Percentiles rank a stretch among this genome's conserved stretches.
Conservation (phyloP, 75 land plant genomes). For the Gnetum montanum region DNA sequence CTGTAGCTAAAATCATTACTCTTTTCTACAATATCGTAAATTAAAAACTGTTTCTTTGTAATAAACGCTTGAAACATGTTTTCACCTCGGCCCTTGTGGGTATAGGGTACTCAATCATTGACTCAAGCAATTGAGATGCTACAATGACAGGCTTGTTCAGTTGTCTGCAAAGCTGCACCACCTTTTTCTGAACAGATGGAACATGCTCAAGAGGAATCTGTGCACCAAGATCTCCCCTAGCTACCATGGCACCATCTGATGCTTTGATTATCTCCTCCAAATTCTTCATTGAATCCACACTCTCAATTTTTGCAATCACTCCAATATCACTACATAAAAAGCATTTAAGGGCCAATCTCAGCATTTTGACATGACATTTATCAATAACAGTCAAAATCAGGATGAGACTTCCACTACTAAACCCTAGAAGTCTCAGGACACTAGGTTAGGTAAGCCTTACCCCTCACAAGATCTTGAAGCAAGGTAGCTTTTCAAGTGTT, state of each 20-base stretch:
- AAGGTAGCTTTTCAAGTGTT: slow-evolving; percentile 27
- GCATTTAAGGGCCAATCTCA: slow-evolving; percentile 1
- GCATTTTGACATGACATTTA: too few relatives aligned
- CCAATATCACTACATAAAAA: slow-evolving; percentile 28
- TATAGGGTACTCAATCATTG: slow-evolving; percentile 79
- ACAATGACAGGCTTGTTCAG: slow-evolving; percentile 86
- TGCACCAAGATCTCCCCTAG: slow-evolving; percentile 76
- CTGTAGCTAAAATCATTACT: too few relatives aligned
- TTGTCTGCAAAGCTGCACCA: slow-evolving; percentile 42
- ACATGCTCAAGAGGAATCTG: slow-evolving; percentile 72
- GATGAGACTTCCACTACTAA: too few relatives aligned
- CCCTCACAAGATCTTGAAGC: slow-evolving; percentile 16
- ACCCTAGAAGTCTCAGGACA: too few relatives aligned
- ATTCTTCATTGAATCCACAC: slow-evolving; percentile 39
- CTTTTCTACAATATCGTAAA: too few relatives aligned
- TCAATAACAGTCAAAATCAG: too few relatives aligned
- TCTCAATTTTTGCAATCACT: slow-evolving; percentile 62
- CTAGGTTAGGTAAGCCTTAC: neutral
- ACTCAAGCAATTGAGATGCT: slow-evolving; percentile 69
- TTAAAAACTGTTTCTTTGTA: too few relatives aligned
- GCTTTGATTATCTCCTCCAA: slow-evolving; percentile 48
- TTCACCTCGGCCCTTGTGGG: slow-evolving; percentile 83
- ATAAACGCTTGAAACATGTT: too few relatives aligned
- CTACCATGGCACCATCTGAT: slow-evolving; percentile 87
- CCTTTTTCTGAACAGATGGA: slow-evolving; percentile 52